A percentile compares a stretch with the other conserved stretches of the same genome.
Conservation (phyloP, 805 yeast species). For the Spencermartinsiella europaea region DNA sequence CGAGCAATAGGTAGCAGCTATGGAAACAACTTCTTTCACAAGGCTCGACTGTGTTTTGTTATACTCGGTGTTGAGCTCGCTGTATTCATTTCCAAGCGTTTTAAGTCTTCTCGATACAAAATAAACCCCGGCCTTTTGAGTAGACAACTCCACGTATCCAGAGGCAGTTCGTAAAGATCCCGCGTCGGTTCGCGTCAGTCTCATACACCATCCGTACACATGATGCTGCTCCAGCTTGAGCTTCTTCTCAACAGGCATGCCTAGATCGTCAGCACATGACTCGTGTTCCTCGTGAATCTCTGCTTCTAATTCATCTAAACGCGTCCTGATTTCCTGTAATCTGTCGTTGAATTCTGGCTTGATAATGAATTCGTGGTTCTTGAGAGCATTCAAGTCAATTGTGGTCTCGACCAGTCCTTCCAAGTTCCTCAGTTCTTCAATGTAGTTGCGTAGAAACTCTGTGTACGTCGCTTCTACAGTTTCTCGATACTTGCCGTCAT, state of each 20-base stretch:
- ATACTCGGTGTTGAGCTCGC: constrained; percentile 59
- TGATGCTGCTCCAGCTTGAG: constrained; percentile 84
- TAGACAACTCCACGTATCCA: constrained; percentile 72
- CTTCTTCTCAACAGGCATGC: constrained; percentile 80
- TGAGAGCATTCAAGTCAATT: constrained; percentile 77
- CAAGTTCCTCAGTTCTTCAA: constrained; percentile 54
- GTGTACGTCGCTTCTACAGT: constrained; percentile 53
- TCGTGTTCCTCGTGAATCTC: constrained; percentile 58
- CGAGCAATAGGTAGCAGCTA: constrained; percentile 76
- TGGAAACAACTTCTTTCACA: constrained; percentile 75
- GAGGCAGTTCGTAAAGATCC: constrained; percentile 59
- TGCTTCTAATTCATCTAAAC: constrained; percentile 49
- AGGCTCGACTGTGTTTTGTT: constrained; percentile 69
- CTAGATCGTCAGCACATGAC: constrained; percentile 65
- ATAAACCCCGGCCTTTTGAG: constrained; percentile 92
- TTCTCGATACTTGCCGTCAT: constrained; percentile 29
- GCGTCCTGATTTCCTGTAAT: constrained; percentile 52
- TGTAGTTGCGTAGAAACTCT: constrained; percentile 46
- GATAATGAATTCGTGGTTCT: constrained; percentile 76
- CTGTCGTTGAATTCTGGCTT: constrained; percentile 87
- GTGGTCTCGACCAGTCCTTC: constrained; percentile 90
- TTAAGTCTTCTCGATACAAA: constrained; percentile 71
- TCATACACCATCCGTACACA: constrained; percentile 89
- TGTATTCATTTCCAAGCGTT: constrained; percentile 53
- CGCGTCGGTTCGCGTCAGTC: constrained; percentile 86